Evolutionary conservation across 176 grass and related monocot genomes (phyloP), one percentile per base, ranked within the genome.

Genomic region (Hsuehochloa calcarea): DNA sequence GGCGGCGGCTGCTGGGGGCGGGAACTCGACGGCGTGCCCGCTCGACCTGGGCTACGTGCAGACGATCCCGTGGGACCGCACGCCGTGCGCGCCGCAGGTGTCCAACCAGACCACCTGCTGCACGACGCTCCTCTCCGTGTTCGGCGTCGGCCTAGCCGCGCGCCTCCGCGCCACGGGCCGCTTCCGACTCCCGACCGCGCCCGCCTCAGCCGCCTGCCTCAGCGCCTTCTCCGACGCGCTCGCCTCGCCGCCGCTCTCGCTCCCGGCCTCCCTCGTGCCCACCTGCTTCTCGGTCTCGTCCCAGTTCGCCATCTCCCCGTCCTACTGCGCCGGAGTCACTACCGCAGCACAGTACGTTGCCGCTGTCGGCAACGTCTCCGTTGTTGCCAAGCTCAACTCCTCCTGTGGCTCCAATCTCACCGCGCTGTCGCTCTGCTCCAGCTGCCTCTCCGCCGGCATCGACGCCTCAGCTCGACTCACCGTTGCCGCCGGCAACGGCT

Each of bases 31-130:
- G 35, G 29, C 80, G 66, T 98, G 96, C 66, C 96, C 88, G 56
- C 82, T 98, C 27, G 88, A 95, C 74, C 80, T 98, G 45, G 80
- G 85, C 69, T 98, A 95, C 88, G 93, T 98, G 71, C 22, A 76
- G 1, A 89, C 90, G 55, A 90, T 92, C 89, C 91, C 91, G 4
- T 98, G 93, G 93, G 93, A 98, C 82, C 61, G 17, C 37, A 15
- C 88, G 58, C 68, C 88, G 63, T 98, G 96, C 83, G 3, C 2
- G 55, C 83, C 68, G 38, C 31, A 77, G 63, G 54, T 82, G 65
- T 14, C 82, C n/a, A 93, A 98, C 93, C 37, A 60, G 39, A 91
- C 83, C 6, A 64, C 64, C 63, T 98, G 93, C 85, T 95, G 91
- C 81, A 61, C 10, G 12, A 92, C 89, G 56, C 93, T 96, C 10